These are phyloP conservation scores for Cutaneotrichosporon sp. DNA, from an alignment of 1,284 basidiomycete species.

Conservation along the genomic window DNA sequence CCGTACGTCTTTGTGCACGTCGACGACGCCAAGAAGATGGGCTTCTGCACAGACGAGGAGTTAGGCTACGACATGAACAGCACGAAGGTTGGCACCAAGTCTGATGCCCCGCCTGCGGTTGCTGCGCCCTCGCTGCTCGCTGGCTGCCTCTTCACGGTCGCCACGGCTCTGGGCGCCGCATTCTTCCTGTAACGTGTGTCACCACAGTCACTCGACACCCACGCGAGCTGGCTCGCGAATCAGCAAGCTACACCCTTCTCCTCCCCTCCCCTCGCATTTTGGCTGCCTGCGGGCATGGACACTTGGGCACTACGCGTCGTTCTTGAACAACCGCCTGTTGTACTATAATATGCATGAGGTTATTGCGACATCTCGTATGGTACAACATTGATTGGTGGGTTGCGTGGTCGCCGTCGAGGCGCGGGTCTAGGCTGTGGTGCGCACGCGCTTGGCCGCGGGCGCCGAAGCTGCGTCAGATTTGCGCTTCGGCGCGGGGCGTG, in stretches of 20 bases:
- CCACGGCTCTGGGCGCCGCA: background rate
- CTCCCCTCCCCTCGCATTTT: no score
- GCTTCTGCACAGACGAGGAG: conserved; percentile 11
- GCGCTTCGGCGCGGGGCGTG: conserved; percentile 5
- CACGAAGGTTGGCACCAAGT: background rate
- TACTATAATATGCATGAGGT: conserved; percentile 9
- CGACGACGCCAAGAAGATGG: conserved; percentile 8
- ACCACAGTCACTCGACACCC: background rate
- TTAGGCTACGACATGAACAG: conserved; percentile 8
- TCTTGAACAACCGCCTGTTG: background rate
- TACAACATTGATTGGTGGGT: background rate
- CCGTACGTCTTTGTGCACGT: conserved; percentile 34
- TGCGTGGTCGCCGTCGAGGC: background rate
- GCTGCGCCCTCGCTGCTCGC: background rate
- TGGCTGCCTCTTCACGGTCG: background rate
- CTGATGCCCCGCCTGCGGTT: background rate
- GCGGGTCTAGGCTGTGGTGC: background rate
- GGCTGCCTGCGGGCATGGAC: background rate
- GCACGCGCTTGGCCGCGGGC: background rate
- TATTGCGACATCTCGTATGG: background rate
- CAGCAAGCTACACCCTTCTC: no score
- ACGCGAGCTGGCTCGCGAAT: no score
- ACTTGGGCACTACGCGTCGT: background rate
- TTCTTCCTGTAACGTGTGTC: background rate
- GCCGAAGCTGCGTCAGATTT: conserved; percentile 2